Evolutionary conservation across 768 basidiomycete species (phyloP).

Genomic region (Sutorius australiensis): DNA sequence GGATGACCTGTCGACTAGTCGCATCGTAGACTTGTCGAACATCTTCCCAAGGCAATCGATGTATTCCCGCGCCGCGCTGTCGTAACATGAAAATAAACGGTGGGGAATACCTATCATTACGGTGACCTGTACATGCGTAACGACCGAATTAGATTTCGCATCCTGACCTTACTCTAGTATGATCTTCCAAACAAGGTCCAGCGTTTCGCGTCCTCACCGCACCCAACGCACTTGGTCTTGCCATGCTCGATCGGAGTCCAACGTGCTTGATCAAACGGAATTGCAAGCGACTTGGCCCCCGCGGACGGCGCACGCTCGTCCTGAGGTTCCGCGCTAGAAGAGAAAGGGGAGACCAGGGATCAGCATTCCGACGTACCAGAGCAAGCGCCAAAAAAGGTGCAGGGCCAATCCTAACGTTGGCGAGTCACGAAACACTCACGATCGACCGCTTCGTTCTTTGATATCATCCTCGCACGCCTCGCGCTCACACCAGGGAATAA

Average conservation of each 20-base stretch:
- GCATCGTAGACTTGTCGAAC: too few relatives aligned
- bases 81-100: too few relatives aligned
- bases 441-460: slow-evolving; percentile 86
- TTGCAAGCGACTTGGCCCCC: slow-evolving; percentile 94
- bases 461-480: slow-evolving; percentile 96
- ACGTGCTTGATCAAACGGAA: slow-evolving; percentile 88
- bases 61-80: too few relatives aligned
- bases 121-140: neutral
- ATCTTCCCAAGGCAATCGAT: too few relatives aligned
- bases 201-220: slow-evolving; percentile 83
- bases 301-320: slow-evolving; percentile 97
- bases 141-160: neutral
- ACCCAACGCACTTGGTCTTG: slow-evolving; percentile 87
- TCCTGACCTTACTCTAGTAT: slow-evolving; percentile 44
- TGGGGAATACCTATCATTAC: neutral
- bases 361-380: neutral
- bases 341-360: slow-evolving; percentile 5
- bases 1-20: too few relatives aligned
- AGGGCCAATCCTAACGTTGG: neutral
- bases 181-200: slow-evolving; percentile 97
- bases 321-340: slow-evolving; percentile 69
- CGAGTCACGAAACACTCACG: slow-evolving; percentile 43
- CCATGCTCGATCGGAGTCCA: slow-evolving; percentile 80
- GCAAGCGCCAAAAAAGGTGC: neutral
- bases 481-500: slow-evolving; percentile 94